These are phyloP conservation scores for Cladosporium austrohemisphaericum DNA, from an alignment of 2,329 filamentous ascomycete species.

Conservation along the genomic window DNA sequence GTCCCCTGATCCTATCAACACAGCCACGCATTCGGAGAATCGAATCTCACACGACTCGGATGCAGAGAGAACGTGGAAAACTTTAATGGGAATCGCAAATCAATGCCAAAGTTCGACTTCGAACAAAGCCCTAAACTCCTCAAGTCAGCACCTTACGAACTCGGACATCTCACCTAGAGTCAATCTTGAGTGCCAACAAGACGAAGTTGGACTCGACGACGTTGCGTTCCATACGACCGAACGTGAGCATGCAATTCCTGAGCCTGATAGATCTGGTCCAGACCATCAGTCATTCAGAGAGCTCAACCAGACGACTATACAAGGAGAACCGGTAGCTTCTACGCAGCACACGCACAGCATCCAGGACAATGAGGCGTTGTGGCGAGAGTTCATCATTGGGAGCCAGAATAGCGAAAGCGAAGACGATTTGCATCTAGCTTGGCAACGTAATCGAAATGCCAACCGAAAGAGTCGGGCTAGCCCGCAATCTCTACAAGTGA, in stretches of 20 bases:
- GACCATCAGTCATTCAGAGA: too few relatives aligned
- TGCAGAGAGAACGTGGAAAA: not conserved
- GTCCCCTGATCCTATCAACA: too few relatives aligned
- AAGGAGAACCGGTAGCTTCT: too few relatives aligned
- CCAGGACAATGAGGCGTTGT: conserved; percentile 21
- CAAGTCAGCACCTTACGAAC: not conserved
- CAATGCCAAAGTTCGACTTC: not conserved
- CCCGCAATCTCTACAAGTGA: conserved; percentile 15
- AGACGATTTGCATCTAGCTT: not conserved
- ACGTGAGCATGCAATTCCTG: too few relatives aligned
- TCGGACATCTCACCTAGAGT: too few relatives aligned
- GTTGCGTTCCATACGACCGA: too few relatives aligned
- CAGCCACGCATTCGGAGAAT: not conserved
- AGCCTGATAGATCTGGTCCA: too few relatives aligned
- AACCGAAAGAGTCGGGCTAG: not conserved
- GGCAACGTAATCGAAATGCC: conserved; percentile 6
- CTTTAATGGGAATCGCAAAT: not conserved
- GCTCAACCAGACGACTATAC: too few relatives aligned
- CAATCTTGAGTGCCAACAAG: too few relatives aligned
- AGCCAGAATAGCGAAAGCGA: conserved; percentile 19
- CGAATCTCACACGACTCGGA: not conserved
- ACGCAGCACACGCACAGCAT: conserved; percentile 9
- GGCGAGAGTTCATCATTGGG: conserved; percentile 25
- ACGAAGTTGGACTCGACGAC: too few relatives aligned
- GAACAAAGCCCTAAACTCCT: conserved; percentile 10